Base-by-base conservation (phyloP, 225 moss, liverwort and hornwort genomes). In the Bryoerythrophyllum caledonicum region DNA sequence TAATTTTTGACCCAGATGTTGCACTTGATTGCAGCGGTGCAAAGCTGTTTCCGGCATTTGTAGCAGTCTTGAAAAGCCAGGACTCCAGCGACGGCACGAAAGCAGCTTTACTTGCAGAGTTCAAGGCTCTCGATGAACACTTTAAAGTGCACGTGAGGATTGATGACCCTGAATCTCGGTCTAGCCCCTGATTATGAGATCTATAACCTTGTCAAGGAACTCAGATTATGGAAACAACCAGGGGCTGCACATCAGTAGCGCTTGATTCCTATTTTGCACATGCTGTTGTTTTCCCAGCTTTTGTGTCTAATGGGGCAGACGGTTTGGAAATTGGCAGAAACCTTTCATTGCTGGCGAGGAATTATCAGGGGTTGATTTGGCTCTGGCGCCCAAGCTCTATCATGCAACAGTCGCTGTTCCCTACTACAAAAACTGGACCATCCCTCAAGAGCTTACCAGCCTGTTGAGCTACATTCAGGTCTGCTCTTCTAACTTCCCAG, bases 331-430 rank as follows among this genome's bases (percentile, higher is more conserved):
- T 17, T 81, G 66, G 62, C 84, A 91, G 91, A 81, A 85, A 66
- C 87, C 87, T n/a, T 93, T 72, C 56, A 54, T 93, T 16, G 89
- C 89, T 52, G 93, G 90, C 49, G 84, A 89, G 59, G 86, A 93
- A 61, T 26, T 90, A 15, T 80, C 86, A 17, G 76, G 81, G 2
- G 77, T 79, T 66, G 93, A 93, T 71, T 82, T 93, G 70, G 86
- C 82, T 35, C 73, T 93, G 28, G 87, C 85, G 17, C 93, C 93
- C 23, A 93, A 89, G 75, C 72, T 93, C 41, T 93, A 89, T 58
- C 93, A 89, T 65, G 56, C 89, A 32, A 84, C 84, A 16, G 38
- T 87, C 19, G 87, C 87, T 12, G 77, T 93, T 69, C 88, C 81
- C 8, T 79, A 93, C 35, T 93, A 89, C 76, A 89, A 89, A 81